phyloP scores from a whole-genome alignment of 306 rosid genomes.

The Inga leiocalycina region DNA sequence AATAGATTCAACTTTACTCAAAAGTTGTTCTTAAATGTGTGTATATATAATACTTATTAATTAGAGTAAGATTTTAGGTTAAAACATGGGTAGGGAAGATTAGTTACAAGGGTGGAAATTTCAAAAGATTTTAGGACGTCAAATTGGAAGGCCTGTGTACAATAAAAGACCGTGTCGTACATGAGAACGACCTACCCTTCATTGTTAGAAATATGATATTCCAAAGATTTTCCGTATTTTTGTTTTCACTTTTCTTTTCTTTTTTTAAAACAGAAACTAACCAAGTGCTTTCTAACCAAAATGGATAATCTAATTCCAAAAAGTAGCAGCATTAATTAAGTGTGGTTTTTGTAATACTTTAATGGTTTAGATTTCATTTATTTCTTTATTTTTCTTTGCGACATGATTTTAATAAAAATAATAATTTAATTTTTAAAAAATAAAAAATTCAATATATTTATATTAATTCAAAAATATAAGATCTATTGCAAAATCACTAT shows the following conservation, averaged over 20 bases:
- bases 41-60: neutral
- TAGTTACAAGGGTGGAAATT: neutral
- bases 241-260: neutral
- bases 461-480: neutral
- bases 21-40: neutral
- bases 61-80: neutral
- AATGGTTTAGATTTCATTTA: neutral
- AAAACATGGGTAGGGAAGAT: neutral
- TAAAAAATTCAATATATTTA: neutral
- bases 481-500: neutral
- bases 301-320: neutral
- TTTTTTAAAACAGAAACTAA: neutral
- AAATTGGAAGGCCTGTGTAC: neutral
- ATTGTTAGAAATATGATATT: neutral
- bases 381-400: neutral
- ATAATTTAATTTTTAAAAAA: neutral
- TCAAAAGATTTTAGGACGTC: neutral
- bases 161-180: neutral
- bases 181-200: neutral
- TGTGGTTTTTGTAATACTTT: neutral
- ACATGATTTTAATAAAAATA: neutral
- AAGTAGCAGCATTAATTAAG: neutral
- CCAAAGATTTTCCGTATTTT: neutral
- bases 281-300: neutral
- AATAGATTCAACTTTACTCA: neutral